phyloP scores from a whole-genome alignment of 805 yeast genomes.

The Ogataea neopini region DNA sequence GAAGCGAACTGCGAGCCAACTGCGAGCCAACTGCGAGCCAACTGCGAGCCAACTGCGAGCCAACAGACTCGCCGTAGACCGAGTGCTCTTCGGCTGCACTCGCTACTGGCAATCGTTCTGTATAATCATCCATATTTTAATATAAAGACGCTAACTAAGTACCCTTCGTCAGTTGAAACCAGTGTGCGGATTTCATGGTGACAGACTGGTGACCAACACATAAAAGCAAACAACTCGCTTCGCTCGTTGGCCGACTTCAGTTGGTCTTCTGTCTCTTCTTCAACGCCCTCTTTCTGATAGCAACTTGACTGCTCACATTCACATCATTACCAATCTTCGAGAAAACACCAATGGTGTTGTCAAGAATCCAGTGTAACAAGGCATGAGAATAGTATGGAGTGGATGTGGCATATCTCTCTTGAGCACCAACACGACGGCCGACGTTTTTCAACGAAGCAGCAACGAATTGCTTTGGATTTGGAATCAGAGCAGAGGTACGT shows the following conservation, averaged over 20 bases:
- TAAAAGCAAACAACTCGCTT: neutral
- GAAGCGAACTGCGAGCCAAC: neutral
- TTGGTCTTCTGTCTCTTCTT: conserved; percentile 34
- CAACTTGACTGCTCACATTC: conserved; percentile 75
- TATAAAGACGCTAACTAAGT: too few species aligned
- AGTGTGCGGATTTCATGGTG: too few species aligned
- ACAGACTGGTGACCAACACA: too few species aligned
- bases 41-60: too few species aligned
- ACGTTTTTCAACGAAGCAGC: conserved; percentile 62
- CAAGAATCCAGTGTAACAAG: conserved; percentile 80
- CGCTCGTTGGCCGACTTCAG: conserved; percentile 7
- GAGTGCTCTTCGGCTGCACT: too few species aligned
- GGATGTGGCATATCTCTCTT: conserved; percentile 78
- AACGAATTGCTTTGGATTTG: conserved; percentile 81
- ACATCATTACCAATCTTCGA: conserved; percentile 65
- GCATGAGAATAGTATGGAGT: conserved; percentile 97
- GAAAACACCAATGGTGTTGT: conserved; percentile 78
- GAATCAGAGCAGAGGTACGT: conserved; percentile 71
- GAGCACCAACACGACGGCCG: conserved; percentile 91
- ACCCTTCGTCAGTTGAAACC: too few species aligned
- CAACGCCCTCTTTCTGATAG: conserved; percentile 80
- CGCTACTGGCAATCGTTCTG: too few species aligned
- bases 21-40: too few species aligned
- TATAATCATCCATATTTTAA: too few species aligned
- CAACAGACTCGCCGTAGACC: too few species aligned